Evolutionary conservation across 2,329 filamentous ascomycete species (phyloP), one percentile per base, ranked within the genome.

Genomic region (Trichoderma sp.): DNA sequence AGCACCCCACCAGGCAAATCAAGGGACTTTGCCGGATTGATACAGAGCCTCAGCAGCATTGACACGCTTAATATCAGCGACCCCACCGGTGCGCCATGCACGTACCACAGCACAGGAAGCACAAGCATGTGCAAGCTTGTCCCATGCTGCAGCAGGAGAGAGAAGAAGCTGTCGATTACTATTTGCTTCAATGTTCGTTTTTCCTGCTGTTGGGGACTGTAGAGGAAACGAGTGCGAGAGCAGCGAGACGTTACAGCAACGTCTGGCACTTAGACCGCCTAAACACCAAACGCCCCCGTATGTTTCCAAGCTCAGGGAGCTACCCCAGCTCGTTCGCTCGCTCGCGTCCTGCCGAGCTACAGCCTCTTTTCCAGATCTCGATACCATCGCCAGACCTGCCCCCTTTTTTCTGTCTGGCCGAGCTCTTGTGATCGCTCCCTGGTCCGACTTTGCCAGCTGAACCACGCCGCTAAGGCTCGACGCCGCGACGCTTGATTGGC

Each of bases 401-500:
- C 55, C 53, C 59, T 64, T 63, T 64, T 64, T 64, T 64, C 19
- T 57, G 60, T 69, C 59, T 37, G 67, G 31, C 11, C 37, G 33
- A 66, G 63, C 52, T 57, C 52, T 47, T 66, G 63, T 65, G 49
- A 65, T 65, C 62, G 62, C 10, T 56, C 27, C 35, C 52, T 65
- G 62, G 62, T 57, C 55, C 29, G 4, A 57, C n/a, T 47, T 33
- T 40, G 19, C 68, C 61, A 69, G 68, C 68, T 69, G 68, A 69
- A 65, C 33, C 19, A 52, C 19, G 68, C 68, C 62, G 61, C 68
- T 52, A 69, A 65, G 27, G 24, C 57, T 35, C 57, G 55, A 33
- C 31, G 65, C 52, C 27, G 47, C 55, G 16, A 56, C 24, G 40
- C 29, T 33, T 64, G 53, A 69, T 64, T 65, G 61, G 61, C 56